Base-by-base conservation (phyloP, 2,329 filamentous ascomycete species). In the Davidsoniella eucalypti region DNA sequence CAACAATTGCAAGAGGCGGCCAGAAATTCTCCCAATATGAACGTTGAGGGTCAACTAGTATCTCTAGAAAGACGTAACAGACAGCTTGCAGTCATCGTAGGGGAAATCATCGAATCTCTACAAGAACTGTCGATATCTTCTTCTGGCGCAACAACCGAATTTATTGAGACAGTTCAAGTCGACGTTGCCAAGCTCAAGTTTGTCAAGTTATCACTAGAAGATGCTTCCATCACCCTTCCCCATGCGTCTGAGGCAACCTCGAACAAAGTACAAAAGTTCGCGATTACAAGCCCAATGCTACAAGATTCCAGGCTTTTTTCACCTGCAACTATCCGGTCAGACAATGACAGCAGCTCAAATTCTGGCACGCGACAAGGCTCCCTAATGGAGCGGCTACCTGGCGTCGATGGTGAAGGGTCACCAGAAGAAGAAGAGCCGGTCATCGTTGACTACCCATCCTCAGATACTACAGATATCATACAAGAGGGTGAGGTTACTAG, bases 41-140 rank as follows among this genome's bases (percentile, higher is more conserved):
- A 43, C 18, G 7, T 17, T 12, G 49, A 54, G 29, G 36, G 39
- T 16, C 41, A 37, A 16, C 17, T 51, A 9, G 5, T 33, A 16
- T 66, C 69, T 44, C 64, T 86, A 54, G 80, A 87, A 57, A 67
- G 65, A 47, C 73, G 84, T 44, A 87, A 87, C 57, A 71, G 69
- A 55, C 73, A 78, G 53, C 63, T 90, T 16, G 80, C 82, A 1
- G 65, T 68, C 26, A 77, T 88, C 71, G 71, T 90, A 8, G 76
- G 81, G 49, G 75, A 78, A 54, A 78, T 80, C 1, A 72, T 86
- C 18, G 64, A 69, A 1, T 75, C 75, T 44, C 69, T 90, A 1
- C 80, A 77, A 66, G 66, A 71, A 1, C 65, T 80, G 46, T 78
- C 80, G 37, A 66, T 69, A 37, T 68, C 69, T 2, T 63, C 63